These are phyloP conservation scores for Tuber borchii DNA, from an alignment of 495 filamentous ascomycete species.

Conservation along the genomic window DNA sequence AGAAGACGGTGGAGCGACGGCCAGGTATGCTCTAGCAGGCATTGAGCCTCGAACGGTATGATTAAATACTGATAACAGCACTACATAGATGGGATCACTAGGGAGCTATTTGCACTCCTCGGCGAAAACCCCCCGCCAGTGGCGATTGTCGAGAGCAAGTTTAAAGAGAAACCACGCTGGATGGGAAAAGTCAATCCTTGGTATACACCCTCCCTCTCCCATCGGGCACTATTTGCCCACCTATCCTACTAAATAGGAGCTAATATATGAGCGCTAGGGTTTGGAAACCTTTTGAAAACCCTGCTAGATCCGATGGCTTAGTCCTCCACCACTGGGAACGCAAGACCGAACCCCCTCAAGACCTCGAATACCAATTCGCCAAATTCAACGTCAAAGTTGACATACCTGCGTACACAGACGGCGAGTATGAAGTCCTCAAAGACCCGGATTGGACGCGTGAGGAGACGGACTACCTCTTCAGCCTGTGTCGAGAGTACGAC, in stretches of 20 bases:
- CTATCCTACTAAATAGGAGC: not conserved
- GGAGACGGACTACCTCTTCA: conserved; percentile 85
- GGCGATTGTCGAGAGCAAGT: conserved; percentile 59
- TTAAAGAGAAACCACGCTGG: conserved; percentile 58
- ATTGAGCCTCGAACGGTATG: conserved; percentile 47
- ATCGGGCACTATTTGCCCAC: conserved; percentile 7
- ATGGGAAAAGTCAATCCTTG: conserved; percentile 55
- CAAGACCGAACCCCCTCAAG: conserved; percentile 38
- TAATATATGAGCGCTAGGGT: conserved; percentile 43
- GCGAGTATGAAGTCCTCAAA: conserved; percentile 73
- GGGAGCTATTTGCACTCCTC: conserved; percentile 59
- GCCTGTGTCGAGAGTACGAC: conserved; percentile 66
- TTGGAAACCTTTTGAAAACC: conserved; percentile 55
- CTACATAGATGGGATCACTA: conserved; percentile 64
- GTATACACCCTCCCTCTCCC: conserved; percentile 40
- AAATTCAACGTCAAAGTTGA: conserved; percentile 78
- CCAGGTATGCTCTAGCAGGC: conserved; percentile 55
- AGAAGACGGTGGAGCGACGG: conserved; percentile 62
- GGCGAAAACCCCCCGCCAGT: conserved; percentile 65
- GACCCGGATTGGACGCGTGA: conserved; percentile 76
- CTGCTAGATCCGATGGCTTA: conserved; percentile 52
- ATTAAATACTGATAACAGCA: conserved; percentile 47
- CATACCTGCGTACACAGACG: conserved; percentile 71
- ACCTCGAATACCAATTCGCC: conserved; percentile 55
- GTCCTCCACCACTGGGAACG: conserved; percentile 55